A percentile compares a stretch with the other conserved stretches of the same genome.
Conservation (phyloP, 768 basidiomycete genomes). For the Lanmaoa rubissima region DNA sequence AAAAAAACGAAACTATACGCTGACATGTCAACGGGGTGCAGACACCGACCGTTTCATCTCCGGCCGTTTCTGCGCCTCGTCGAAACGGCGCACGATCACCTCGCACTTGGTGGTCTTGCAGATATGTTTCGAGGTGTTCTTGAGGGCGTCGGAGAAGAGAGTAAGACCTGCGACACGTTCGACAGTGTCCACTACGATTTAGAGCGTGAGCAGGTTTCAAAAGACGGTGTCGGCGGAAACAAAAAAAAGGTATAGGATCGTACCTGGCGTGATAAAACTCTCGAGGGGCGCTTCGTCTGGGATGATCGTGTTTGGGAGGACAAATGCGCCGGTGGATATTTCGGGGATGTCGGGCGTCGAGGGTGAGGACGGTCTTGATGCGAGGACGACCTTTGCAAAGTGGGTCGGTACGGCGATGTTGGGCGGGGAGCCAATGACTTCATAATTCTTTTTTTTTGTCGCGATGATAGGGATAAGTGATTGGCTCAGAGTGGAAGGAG, state of each 20-base stretch:
- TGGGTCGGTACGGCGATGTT: slow-evolving; percentile 94
- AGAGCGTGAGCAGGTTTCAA: neutral
- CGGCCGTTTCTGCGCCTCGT: slow-evolving; percentile 78
- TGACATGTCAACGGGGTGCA: slow-evolving; percentile 25
- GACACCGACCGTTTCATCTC: slow-evolving; percentile 52
- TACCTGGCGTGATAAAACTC: slow-evolving; percentile 81
- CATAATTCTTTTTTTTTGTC: slow-evolving; percentile 62
- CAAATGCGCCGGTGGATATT: slow-evolving; percentile 88
- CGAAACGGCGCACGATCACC: slow-evolving; percentile 83
- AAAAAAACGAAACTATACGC: too few species aligned
- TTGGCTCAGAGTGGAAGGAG: neutral
- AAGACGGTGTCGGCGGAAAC: neutral
- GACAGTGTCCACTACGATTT: slow-evolving; percentile 77
- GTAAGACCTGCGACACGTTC: slow-evolving; percentile 87
- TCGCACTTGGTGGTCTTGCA: slow-evolving; percentile 89
- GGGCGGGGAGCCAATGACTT: slow-evolving; percentile 92
- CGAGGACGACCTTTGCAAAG: slow-evolving; percentile 93
- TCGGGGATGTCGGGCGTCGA: slow-evolving; percentile 69
- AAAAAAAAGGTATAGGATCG: neutral
- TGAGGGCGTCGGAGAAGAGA: slow-evolving; percentile 82
- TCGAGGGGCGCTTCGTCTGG: slow-evolving; percentile 79
- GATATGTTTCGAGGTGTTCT: slow-evolving; percentile 74
- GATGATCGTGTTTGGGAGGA: slow-evolving; percentile 92
- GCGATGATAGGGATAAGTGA: neutral
- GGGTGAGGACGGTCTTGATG: slow-evolving; percentile 72